These are phyloP conservation scores for Calonectria honghensis DNA, from an alignment of 2,329 filamentous ascomycete species.

Conservation along the genomic window DNA sequence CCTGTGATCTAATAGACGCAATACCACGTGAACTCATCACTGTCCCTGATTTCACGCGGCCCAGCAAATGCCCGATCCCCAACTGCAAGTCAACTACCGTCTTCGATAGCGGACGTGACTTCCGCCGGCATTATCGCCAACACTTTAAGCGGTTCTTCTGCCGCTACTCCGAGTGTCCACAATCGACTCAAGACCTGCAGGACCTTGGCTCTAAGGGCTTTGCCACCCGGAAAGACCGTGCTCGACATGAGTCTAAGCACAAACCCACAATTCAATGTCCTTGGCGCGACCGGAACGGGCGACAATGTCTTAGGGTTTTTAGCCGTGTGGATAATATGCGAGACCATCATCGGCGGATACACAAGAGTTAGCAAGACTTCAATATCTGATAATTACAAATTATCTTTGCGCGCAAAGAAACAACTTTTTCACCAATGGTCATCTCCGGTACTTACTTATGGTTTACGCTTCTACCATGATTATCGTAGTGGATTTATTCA, in stretches of 20 bases:
- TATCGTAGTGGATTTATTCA: background rate
- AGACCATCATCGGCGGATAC: conserved; percentile 15
- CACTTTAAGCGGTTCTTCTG: conserved; percentile 17
- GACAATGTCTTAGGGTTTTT: conserved; percentile 17
- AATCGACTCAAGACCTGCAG: conserved; percentile 18
- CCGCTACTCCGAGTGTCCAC: conserved; percentile 11
- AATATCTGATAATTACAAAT: conserved; percentile 2
- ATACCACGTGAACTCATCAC: conserved; percentile 14
- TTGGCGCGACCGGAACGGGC: conserved; percentile 3
- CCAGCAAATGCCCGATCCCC: conserved; percentile 16
- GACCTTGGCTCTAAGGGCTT: conserved; percentile 10
- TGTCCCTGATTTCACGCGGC: conserved; percentile 18
- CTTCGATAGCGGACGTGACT: conserved; percentile 10
- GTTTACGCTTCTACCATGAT: conserved; percentile 5
- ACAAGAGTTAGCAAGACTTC: conserved; percentile 14
- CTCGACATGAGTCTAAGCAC: conserved; percentile 15
- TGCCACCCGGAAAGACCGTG: conserved; percentile 7
- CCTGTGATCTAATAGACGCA: conserved; percentile 10
- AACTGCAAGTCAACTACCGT: conserved; percentile 12
- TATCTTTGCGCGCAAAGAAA: conserved; percentile 5
- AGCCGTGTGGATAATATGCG: conserved; percentile 10
- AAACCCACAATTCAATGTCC: conserved; percentile 12
- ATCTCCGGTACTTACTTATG: background rate
- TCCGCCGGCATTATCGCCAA: conserved; percentile 19
- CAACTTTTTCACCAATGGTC: conserved; percentile 5